Evolutionary conservation across 257 asterid species (phyloP), one percentile per base, ranked within the genome.

Genomic region (Jaltomata sinuosa): DNA sequence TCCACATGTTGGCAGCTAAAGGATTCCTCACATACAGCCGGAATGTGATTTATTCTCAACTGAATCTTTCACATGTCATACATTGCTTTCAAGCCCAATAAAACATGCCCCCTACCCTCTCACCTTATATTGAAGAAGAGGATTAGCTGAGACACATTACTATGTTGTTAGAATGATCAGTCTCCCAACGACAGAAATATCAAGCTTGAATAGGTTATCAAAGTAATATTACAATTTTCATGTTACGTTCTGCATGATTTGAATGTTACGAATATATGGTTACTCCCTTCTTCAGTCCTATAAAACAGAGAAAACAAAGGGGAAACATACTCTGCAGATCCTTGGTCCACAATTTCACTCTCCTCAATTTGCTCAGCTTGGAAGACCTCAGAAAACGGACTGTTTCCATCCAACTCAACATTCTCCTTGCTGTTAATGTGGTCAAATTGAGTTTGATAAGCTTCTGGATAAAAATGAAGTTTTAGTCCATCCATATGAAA

Each of bases 381-480:
- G 71, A 85, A 79, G 79, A 87, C 86, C 82, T 90, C 93, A 65
- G 93, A 90, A 67, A 81, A 84, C 21, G 85, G 54, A 71, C 86
- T 84, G 79, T 53, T 87, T 12, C 89, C 90, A 79, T 91, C 89
- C 65, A 85, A 45, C 32, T 83, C 69, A 85, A 84, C 83, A 18
- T 64, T 59, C 78, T 65, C 84, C 76, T 45, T 79, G 85, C 81
- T 42, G 64, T 81, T 68, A 31, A 53, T 85, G 61, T 77, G 45
- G 59, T 72, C 84, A 82, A 83, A 47, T 59, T 83, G 80, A 49
- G 85, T 83, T 52, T 82, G 84, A 62, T 42, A 79, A 53, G 85
- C 71, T 87, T 82, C 96, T 93, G 89, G 81, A 84, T 67, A 86
- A 79, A 82, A 79, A 67, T 36, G 36, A 83, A 50, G 9, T 36